Percentiles rank a stretch among this genome's conserved stretches.
These are phyloP conservation scores for Carex arenaria DNA, from an alignment of 202 grass and related monocot species.

Conservation along the genomic window DNA sequence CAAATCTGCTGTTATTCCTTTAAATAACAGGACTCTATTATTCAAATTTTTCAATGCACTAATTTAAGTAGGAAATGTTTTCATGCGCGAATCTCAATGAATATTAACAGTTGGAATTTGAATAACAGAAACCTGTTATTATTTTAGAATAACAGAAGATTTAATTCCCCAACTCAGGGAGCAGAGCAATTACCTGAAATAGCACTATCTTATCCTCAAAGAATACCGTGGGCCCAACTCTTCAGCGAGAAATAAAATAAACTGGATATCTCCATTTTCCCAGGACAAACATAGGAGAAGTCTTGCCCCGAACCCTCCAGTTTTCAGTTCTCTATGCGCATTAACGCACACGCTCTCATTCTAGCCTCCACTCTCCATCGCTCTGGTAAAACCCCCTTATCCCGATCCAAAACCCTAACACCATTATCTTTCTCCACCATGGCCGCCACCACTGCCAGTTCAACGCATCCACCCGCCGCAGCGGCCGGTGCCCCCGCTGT, in stretches of 20 bases:
- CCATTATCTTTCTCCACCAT: conserved; percentile 11
- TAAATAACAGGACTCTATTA: too few species aligned
- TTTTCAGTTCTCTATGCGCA: conserved; percentile 25
- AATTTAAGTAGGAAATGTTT: too few species aligned
- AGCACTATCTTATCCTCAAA: not conserved
- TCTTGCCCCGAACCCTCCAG: conserved; percentile 14
- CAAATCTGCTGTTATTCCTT: too few species aligned
- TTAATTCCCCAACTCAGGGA: not conserved
- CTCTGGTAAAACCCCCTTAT: conserved; percentile 21
- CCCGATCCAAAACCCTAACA: conserved; percentile 23
- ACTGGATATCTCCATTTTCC: not conserved
- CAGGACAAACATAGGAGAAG: not conserved
- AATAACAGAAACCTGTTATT: too few species aligned
- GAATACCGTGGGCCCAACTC: not conserved
- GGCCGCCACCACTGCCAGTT: conserved; percentile 6
- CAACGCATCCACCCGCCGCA: conserved; percentile 11
- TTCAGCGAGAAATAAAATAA: not conserved
- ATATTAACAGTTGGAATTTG: too few species aligned
- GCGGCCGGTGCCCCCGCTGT: conserved; percentile 21
- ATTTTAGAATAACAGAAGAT: too few species aligned
- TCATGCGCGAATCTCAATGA: too few species aligned
- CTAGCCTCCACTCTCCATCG: conserved; percentile 10
- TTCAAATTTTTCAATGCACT: too few species aligned
- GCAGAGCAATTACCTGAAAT: not conserved
- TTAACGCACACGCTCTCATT: conserved; percentile 1